Conservation (phyloP, 441 rosid species). For the Lagerstroemia fauriei region DNA sequence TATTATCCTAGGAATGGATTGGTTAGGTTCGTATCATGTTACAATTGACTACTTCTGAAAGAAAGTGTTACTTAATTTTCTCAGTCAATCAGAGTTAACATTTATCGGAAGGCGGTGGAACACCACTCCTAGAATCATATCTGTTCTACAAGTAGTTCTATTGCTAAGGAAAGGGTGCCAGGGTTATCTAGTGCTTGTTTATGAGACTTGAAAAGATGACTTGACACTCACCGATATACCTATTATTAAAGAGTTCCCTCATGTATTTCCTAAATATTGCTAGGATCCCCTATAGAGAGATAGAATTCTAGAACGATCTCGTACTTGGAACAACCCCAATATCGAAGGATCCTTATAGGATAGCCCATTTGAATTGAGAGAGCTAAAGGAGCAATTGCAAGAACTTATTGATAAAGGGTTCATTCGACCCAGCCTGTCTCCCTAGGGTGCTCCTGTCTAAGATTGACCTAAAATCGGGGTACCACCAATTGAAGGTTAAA, state of each 20-base stretch:
- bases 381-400: not conserved
- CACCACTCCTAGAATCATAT: not conserved
- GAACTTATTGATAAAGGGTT: not conserved
- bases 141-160: not conserved
- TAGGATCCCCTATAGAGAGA: not conserved
- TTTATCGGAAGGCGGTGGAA: not conserved
- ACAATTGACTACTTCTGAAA: not conserved
- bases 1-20: not conserved
- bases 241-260: not conserved
- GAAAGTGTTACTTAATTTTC: not conserved
- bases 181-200: not conserved
- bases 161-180: not conserved
- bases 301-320: not conserved
- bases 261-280: not conserved
- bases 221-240: not conserved
- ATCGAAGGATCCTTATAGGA: not conserved
- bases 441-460: not conserved
- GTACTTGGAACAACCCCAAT: not conserved
- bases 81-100: not conserved
- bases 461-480: not conserved
- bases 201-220: not conserved
- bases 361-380: not conserved
- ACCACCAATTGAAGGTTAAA: not conserved
- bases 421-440: not conserved
- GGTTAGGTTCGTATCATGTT: not conserved